Evolutionary conservation across 805 yeast species (phyloP).

Genomic region (Tetrapisispora arboricola): DNA sequence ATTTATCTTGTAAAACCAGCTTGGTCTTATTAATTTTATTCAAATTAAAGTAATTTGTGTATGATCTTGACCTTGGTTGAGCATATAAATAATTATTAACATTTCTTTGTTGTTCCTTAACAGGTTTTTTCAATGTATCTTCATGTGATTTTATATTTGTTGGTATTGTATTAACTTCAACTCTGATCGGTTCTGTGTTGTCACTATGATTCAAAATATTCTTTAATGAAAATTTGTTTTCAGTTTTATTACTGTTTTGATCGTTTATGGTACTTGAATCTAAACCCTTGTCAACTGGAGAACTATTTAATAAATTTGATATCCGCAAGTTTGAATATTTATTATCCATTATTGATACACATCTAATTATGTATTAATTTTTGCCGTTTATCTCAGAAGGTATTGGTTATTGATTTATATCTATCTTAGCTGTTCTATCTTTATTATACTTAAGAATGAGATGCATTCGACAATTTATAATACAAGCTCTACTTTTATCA

Average conservation of each 20-base stretch:
- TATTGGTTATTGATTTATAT: too few relatives aligned
- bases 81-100: slow-evolving; percentile 5
- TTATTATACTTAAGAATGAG: too few relatives aligned
- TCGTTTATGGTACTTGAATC: neutral
- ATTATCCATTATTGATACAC: neutral
- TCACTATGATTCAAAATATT: neutral
- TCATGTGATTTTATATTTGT: neutral
- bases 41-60: slow-evolving; percentile 11
- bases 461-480: too few relatives aligned
- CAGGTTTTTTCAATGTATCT: neutral
- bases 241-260: neutral
- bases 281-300: neutral
- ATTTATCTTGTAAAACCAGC: neutral
- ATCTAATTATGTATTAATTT: too few relatives aligned
- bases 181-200: neutral
- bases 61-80: slow-evolving; percentile 10
- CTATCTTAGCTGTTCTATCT: too few relatives aligned
- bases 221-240: neutral
- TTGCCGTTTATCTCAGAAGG: too few relatives aligned
- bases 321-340: neutral
- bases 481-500: too few relatives aligned
- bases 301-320: slow-evolving; percentile 2
- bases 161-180: neutral
- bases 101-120: neutral
- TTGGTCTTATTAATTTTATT: slow-evolving; percentile 5